Evolutionary conservation across 768 basidiomycete genomes (phyloP).

Genomic region (Tricholoma flavovirens): DNA sequence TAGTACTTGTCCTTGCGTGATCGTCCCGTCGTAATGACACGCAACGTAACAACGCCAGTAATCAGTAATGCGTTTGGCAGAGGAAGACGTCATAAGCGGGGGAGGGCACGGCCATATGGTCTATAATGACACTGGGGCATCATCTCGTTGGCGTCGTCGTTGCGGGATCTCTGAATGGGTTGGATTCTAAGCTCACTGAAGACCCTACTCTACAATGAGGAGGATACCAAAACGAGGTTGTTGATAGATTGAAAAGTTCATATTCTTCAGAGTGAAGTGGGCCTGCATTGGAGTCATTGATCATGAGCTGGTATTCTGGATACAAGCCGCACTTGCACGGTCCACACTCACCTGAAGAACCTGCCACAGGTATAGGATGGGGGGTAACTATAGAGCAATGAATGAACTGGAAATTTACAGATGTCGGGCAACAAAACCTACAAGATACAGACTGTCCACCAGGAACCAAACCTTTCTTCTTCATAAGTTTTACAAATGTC

Average conservation of each 20-base stretch:
- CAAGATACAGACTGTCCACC: background rate
- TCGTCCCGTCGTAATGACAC: background rate
- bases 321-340: background rate
- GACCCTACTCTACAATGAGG: background rate
- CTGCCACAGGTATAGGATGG: background rate
- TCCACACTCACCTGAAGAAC: background rate
- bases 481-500: background rate
- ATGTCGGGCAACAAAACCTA: background rate
- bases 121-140: background rate
- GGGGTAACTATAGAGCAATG: background rate
- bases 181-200: background rate
- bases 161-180: background rate
- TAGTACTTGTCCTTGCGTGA: too few relatives aligned
- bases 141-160: background rate
- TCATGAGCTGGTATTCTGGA: background rate
- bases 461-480: background rate
- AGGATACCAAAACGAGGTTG: background rate
- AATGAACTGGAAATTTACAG: background rate
- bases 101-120: too few relatives aligned
- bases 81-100: too few relatives aligned
- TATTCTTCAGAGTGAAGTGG: background rate
- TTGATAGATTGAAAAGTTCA: background rate
- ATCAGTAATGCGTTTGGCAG: too few relatives aligned
- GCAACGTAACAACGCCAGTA: too few relatives aligned
- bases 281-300: background rate